Base-by-base conservation (phyloP, 2,329 filamentous ascomycete genomes). In the Stachybotrys echinatus region DNA sequence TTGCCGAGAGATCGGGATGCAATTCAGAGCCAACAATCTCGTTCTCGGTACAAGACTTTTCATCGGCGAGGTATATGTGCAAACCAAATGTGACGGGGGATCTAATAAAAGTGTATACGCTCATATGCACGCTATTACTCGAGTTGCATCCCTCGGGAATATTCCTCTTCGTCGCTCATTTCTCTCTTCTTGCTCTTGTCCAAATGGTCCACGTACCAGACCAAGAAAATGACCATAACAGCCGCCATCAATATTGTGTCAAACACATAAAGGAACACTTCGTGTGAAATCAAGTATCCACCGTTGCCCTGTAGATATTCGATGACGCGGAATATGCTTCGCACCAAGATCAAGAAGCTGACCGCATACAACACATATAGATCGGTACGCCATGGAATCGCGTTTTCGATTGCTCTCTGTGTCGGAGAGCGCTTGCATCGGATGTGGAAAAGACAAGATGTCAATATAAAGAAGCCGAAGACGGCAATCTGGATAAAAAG, bases 401-500 rank as follows among this genome's bases (percentile, higher is more conserved):
- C 23, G 12, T 19, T 10, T 6, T 19, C 12, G 7, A 5, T 12
- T 6, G 44, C 23, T 5, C 2, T 23, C 8, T 5, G 44, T 0
- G 61, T 68, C 4, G 57, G 58, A 4, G 37, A 34, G 2, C n/a
- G 23, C 4, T 18, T 17, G 10, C 64, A 44, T 4, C 60, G 58
- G 8, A 49, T 50, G 51, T 81, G 73, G 59, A 80, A 79, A 0
- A 74, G 54, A 0, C 68, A 53, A 0, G 75, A 68, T 0, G 72
- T 68, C 4, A 73, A 42, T 10, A 80, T 62, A 57, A 84, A 84
- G 44, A 81, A 65, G 17, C 67, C 71, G 52, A 86, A 84, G 49
- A 79, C 72, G 42, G 79, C 42, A 20, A 86, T 70, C 58, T 86
- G 83, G 12, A 84, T 61, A 27, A 77, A 60, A 3, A 86, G 65